Base-by-base conservation (phyloP, 352 stramenopile genomes). In the Phytophthora cactorum region DNA sequence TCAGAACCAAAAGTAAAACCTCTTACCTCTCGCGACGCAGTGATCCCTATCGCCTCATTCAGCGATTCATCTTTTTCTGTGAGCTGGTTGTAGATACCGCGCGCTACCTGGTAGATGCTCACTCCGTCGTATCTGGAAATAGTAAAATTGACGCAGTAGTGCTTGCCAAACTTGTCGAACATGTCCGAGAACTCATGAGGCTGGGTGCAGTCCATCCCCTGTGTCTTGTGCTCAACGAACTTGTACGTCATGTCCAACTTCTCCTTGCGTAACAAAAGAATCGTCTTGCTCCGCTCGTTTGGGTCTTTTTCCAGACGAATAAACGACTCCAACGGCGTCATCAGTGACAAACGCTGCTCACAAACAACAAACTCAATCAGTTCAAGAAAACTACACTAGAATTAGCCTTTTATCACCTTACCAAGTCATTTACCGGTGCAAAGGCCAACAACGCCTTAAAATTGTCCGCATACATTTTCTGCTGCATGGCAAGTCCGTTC, bases 231-330 rank as follows among this genome's bases (percentile, higher is more conserved):
- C 63, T 92, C 81, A 67, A 92, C 89, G 57, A 88, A 92, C 65
- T 82, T 86, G 74, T 82, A 78, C 43, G 83, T 88, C 79, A 82
- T 88, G 63, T 92, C 81, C n/a, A 92, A 64, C 39, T 92, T 92
- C 52, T 92, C 83, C 55, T 92, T 82, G 2, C 81, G 79, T 12
- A 92, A 50, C 3, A 60, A 56, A 12, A 90, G 43, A 28, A 92
- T 87, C 1, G 72, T 82, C 43, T 67, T 70, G 31, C 80, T 74
- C 32, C 83, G 73, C 43, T 92, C 76, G 29, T 80, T 51, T 28
- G 81, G 78, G 34, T 88, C 78, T 6, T 56, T 74, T 0, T 73
- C 73, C 0, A 92, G 68, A 22, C 73, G 83, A 62, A 92, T 90
- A 66, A 87, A 92, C 59, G 81, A 83, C 62, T 90, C 83, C 55